Base-by-base conservation (phyloP, 148 eudicot genomes). In the Amaranthus cruentus region DNA sequence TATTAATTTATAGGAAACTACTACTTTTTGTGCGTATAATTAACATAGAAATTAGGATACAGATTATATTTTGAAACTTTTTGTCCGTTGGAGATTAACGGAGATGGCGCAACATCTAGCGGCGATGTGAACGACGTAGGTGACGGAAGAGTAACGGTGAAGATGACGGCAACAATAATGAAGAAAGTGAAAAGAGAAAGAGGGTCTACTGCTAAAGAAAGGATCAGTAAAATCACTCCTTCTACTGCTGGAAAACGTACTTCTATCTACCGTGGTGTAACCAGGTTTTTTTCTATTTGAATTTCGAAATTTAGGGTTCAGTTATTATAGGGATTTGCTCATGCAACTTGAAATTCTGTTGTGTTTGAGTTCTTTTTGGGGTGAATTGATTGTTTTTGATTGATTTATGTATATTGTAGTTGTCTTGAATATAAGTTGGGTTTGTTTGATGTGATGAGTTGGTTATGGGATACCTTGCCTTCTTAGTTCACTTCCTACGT, bases 211-310 rank as follows among this genome's bases (percentile, higher is more conserved):
- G 99, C 99, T 15, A 96, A 96, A 56, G 97, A 96, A 76, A 86
- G 99, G 70, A 92, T 96, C 77, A 96, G 99, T 75, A 90, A 87
- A 82, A 96, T 96, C 97, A 88, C 99, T 15, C 99, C 99, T 73
- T 96, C 87, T 55, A 90, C 97, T 68, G 99, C 99, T 68, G 99
- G 99, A 65, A 96, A 96, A 58, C 97, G 99, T 57, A 96, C 97
- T 84, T 96, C 97, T 68, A 92, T 96, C 68, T 96, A 96, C 72
- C 94, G 99, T 4, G 99, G 99, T 46, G 99, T 96, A 72, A 96
- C 99, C 57, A 92, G 99, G 99, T 91, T 65, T 2, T 9, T 50
- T 50, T 44, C 28, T 28, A 55, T 48, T 55, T 50, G 43, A 10
- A 5, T 43, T 48, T 46, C 10, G 28, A 11, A 51, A 47, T 47